Evolutionary conservation across 805 yeast genomes (phyloP), one percentile per base, ranked within the genome.

Genomic region (Diddensiella santjacobensis): DNA sequence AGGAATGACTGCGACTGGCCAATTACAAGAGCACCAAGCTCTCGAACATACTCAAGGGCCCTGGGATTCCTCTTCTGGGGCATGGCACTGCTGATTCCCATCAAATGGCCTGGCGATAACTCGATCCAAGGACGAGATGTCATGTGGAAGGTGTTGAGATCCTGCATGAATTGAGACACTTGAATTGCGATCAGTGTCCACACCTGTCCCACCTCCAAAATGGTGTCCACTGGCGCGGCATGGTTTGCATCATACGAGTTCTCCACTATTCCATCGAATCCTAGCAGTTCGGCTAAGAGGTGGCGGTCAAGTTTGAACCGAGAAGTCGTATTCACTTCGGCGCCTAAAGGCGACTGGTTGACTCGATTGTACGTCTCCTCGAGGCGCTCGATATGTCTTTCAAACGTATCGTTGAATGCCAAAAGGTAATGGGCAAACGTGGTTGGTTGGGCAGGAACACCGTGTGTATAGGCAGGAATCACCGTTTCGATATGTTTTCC

Each of bases 71-170:
- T 39, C 47, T 47, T 47, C 42, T 47, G 50, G 19, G 50, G 50
- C 50, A 47, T 47, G 6, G 50, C 46, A 42, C 50, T 47, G 38
- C 50, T 47, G 38, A 47, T 47, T 19, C 45, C 47, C 50, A 47
- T 43, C 22, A 47, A 43, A 8, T 44, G 40, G 2, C 48, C 48
- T 8, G 49, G 49, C 5, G 50, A 35, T 23, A 47, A 17, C n/a
- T 33, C 15, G 45, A 48, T 36, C 51, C 51, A 48, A 8, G 51
- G 51, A 3, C 44, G 43, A n/a, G 51, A 36, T 3, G 51, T 48
- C 48, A 44, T 44, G 22, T 48, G 51, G 33, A 44, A 44, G 6
- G 42, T 38, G 35, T 44, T 48, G 20, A 48, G 36, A 23, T 48
- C 51, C 41, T 44, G 48, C 48, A 48, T 44, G 33, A 38, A 44